Evolutionary conservation across 768 basidiomycete genomes (phyloP), one percentile per base, ranked within the genome.

Genomic region (Tulasnella sp.): DNA sequence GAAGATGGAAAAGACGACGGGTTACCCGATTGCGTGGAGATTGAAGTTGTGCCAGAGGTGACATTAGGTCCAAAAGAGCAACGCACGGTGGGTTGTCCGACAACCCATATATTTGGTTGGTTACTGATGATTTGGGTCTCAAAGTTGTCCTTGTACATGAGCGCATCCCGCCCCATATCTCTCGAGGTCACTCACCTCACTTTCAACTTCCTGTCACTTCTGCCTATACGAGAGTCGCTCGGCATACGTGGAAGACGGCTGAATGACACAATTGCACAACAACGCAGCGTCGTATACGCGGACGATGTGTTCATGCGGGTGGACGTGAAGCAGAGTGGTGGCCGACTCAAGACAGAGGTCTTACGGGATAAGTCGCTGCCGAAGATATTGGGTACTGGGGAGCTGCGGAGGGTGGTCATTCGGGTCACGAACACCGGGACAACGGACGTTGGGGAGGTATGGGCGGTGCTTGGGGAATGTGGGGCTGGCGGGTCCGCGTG

Each of bases 161-260:
- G 17, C 2, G 50, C 41, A 3, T 40, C 35, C 21, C 46, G 49
- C 31, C 48, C 41, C 19, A 15, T 75, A 2, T 74, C 75, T 1
- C 65, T 93, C 40, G 69, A 68, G 21, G 69, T 93, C 40, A 76
- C 77, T 12, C 69, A 81, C 39, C 75, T 76, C 36, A 73, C 72
- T 40, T 89, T 84, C 61, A 68, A 80, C 29, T 93, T 92, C 66
- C 75, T 92, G 32, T 79, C 79, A 4, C 74, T 88, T 31, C 74
- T 93, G 17, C 80, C 84, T 2, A 73, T 75, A 23, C 73, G 66
- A 0, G 91, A 93, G 67, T 70, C 80, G 1, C 73, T 92, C 2
- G 73, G 78, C 7, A 74, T 73, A 32, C 82, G 80, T n/a, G 91
- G 92, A 12, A 78, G 74, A 42, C 74, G 91, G 49, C 72, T 96